A percentile compares a stretch with the other conserved stretches of the same genome.
phyloP scores from a whole-genome alignment of 75 land plant species.

The Picea glauca region DNA sequence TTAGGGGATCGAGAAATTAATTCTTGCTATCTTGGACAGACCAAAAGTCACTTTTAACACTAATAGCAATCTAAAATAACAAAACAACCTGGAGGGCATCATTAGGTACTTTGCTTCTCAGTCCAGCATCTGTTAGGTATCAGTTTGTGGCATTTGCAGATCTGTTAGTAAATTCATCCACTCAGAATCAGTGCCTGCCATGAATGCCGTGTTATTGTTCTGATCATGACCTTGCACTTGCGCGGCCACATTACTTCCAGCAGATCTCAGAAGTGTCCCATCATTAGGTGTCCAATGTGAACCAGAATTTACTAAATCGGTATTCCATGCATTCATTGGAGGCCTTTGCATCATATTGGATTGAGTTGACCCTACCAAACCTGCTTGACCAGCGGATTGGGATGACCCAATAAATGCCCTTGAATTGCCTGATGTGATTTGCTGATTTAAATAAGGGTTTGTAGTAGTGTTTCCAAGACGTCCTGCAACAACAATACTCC shows the following conservation, averaged over 20 bases:
- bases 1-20: background rate
- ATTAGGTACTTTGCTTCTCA: background rate
- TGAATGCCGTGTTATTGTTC: background rate
- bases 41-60: background rate
- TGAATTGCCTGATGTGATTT: background rate
- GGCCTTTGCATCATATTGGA: slow-evolving; percentile 7
- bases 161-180: background rate
- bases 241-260: slow-evolving; percentile 5
- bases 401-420: slow-evolving; percentile 7
- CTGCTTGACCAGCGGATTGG: background rate
- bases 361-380: background rate
- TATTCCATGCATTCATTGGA: background rate
- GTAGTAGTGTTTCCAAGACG: slow-evolving; percentile 1
- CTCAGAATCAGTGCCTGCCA: background rate
- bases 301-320: background rate
- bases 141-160: background rate
- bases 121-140: slow-evolving; percentile 1
- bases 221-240: slow-evolving; percentile 6
- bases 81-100: too few species aligned
- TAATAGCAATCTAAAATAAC: background rate
- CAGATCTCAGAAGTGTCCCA: slow-evolving; percentile 9
- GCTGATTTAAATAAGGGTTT: slow-evolving; percentile 10
- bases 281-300: slow-evolving; percentile 1
- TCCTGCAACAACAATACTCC: slow-evolving; percentile 25
- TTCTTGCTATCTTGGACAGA: background rate